Evolutionary conservation across 2,329 filamentous ascomycete species (phyloP).

Genomic region (Helotiales sp.): DNA sequence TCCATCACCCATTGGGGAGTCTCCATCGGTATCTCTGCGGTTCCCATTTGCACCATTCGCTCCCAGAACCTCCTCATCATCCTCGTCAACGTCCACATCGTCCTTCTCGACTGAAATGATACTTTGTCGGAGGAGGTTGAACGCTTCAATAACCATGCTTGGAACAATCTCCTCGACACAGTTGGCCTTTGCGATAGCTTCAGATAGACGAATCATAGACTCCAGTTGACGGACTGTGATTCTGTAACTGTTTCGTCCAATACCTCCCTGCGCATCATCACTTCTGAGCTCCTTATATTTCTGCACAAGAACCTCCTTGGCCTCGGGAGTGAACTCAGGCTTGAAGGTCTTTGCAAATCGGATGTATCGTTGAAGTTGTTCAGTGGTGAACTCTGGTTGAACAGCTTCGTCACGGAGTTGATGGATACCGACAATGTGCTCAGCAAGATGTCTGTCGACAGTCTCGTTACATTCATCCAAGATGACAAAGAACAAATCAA

Average conservation of each 20-base stretch:
- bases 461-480: conserved; percentile 95
- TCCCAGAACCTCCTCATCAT: conserved; percentile 63
- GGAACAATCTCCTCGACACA: conserved; percentile 89
- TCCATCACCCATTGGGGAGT: conserved; percentile 57
- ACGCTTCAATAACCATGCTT: conserved; percentile 89
- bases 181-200: conserved; percentile 98
- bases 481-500: conserved; percentile 98
- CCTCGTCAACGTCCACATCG: conserved; percentile 90
- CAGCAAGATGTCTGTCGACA: conserved; percentile 86
- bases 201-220: conserved; percentile 91
- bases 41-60: conserved; percentile 41
- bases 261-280: conserved; percentile 91
- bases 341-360: conserved; percentile 94
- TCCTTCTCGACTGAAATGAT: conserved; percentile 99
- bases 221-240: conserved; percentile 97
- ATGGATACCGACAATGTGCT: conserved; percentile 94
- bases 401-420: conserved; percentile 91
- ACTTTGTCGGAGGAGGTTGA: conserved; percentile 86
- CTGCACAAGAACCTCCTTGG: conserved; percentile 82
- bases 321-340: conserved; percentile 87
- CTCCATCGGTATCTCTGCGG: conserved; percentile 51
- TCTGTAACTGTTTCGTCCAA: conserved; percentile 93
- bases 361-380: conserved; percentile 96
- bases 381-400: conserved; percentile 91
- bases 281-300: conserved; percentile 95